These are phyloP conservation scores for Acacia confusa DNA, from an alignment of 306 rosid species.

Conservation along the genomic window DNA sequence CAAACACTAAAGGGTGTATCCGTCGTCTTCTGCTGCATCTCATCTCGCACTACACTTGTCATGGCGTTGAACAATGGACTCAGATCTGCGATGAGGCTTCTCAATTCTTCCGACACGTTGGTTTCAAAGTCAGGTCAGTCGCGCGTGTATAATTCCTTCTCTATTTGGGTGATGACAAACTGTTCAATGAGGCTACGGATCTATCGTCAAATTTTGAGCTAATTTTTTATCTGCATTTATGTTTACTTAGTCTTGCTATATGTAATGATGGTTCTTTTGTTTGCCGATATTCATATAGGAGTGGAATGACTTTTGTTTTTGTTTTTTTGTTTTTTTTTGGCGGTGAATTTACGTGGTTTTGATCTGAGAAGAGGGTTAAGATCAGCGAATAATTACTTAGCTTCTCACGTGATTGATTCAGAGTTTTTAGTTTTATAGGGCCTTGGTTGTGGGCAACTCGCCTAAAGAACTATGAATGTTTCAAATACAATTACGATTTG, in stretches of 20 bases:
- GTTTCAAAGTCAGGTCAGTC: conserved; percentile 22
- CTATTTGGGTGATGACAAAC: neutral
- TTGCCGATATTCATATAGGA: neutral
- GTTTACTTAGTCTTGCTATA: neutral
- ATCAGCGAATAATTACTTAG: neutral
- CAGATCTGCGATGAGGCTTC: conserved; percentile 12
- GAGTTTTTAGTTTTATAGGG: neutral
- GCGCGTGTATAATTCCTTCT: neutral
- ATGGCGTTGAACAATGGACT: conserved; percentile 25
- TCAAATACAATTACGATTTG: neutral
- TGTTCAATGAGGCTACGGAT: neutral
- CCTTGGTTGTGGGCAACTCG: no score
- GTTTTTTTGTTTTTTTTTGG: no score
- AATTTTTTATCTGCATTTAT: neutral
- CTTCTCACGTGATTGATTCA: neutral
- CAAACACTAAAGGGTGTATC: neutral
- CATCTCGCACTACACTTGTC: neutral
- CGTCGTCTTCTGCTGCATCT: neutral
- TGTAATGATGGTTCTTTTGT: neutral
- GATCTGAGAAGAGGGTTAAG: neutral
- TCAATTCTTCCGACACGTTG: neutral
- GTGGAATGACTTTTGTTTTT: neutral
- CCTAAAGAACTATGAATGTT: neutral
- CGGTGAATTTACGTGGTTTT: neutral
- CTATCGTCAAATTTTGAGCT: neutral